Base-by-base conservation (phyloP, 768 basidiomycete species). In the Lactifluus subvellereus region DNA sequence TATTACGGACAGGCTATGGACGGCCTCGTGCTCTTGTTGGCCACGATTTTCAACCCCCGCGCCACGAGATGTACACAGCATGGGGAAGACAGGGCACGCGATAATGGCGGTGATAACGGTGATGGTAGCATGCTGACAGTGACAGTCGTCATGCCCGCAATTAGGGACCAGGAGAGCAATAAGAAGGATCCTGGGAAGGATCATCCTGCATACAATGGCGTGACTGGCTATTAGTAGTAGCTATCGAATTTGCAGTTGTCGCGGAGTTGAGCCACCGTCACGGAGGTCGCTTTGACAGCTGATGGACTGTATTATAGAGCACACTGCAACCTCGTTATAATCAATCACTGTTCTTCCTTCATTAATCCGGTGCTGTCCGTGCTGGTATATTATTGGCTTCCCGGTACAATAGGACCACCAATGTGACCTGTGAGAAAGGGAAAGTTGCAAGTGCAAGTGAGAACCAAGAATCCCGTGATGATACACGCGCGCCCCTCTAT, bases 11-110 rank as follows among this genome's bases (percentile, higher is more conserved):
- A 86, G 85, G 74, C 87, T 0, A 74, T 90, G 57, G 88, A 91
- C 67, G 77, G 77, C 0, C 68, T 82, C 11, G 79, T 91, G 38
- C 69, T 91, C n/a, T 32, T 90, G 18, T 77, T 83, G 4, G 86
- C 86, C 0, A 62, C 83, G 10, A 79, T 88, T 27, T 78, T 91
- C 42, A 90, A 91, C 70, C 87, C 87, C 1, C 71, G 78, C 2
- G 81, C 82, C 1, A 71, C 70, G 32, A 73, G 74, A 32, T 55
- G 35, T 10, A 43, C 40, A 10, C 40, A 48, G 38, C 57, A 42
- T n/a, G n/a, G n/a, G n/a, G n/a, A n/a, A n/a, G n/a, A n/a, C 18
- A 37, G 16, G 22, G 27, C 38, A 30, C 42, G 9, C 55, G 35
- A 14, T 32, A 1, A 18, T 22, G 55, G 16, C 18, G 8, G 48